phyloP scores from a whole-genome alignment of 2,329 filamentous ascomycete genomes.

The Colletotrichum sublineola region DNA sequence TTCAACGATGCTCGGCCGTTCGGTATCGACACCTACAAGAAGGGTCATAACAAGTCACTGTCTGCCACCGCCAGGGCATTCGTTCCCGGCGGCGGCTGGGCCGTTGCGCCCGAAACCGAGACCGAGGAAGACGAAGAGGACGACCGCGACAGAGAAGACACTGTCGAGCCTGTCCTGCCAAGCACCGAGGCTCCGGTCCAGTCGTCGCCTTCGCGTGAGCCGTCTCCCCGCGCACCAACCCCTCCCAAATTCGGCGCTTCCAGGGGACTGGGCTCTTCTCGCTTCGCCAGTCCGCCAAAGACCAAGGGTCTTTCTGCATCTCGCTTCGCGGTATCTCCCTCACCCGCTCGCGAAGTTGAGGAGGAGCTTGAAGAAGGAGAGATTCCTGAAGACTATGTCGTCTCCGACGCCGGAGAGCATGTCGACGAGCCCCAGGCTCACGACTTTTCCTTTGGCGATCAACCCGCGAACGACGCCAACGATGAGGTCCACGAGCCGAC shows the following conservation, averaged over 20 bases:
- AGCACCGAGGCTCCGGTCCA: constrained; percentile 19
- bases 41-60: constrained; percentile 67
- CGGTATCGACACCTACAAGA: constrained; percentile 58
- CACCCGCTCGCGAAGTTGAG: constrained; percentile 51
- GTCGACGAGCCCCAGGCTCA: constrained; percentile 25
- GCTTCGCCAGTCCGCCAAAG: constrained; percentile 60
- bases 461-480: constrained; percentile 47
- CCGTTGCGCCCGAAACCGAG: constrained; percentile 32
- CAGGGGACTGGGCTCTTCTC: constrained; percentile 62
- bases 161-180: constrained; percentile 37
- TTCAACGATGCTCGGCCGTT: constrained; percentile 68
- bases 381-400: constrained; percentile 43
- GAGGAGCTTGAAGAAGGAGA: constrained; percentile 44
- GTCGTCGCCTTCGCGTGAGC: constrained; percentile 23
- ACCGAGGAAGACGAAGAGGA: constrained; percentile 43
- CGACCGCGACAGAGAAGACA: constrained; percentile 42
- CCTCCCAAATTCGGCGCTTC: constrained; percentile 43
- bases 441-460: not conserved
- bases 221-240: constrained; percentile 44
- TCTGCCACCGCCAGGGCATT: constrained; percentile 82
- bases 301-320: constrained; percentile 59
- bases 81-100: constrained; percentile 57
- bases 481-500: constrained; percentile 59
- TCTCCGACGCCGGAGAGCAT: constrained; percentile 30
- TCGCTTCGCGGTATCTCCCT: constrained; percentile 58